phyloP scores from a whole-genome alignment of 371 early-diverging fungal species.

The Dinochytrium kinnereticum region DNA sequence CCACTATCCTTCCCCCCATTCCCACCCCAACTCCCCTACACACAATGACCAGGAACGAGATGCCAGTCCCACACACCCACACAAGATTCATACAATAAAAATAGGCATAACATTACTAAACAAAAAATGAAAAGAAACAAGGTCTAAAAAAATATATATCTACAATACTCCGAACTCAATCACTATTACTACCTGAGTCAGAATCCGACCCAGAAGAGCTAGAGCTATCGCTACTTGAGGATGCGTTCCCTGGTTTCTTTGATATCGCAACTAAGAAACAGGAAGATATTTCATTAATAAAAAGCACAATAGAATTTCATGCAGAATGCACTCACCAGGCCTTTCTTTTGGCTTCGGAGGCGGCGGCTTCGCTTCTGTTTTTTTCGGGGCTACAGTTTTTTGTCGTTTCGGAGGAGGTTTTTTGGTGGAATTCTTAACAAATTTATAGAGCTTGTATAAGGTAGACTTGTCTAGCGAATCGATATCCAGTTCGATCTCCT shows the following conservation, averaged over 20 bases:
- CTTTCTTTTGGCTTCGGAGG: constrained; percentile 10
- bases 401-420: constrained; percentile 13
- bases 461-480: constrained; percentile 85
- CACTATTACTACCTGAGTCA: constrained; percentile 38
- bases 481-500: constrained; percentile 95
- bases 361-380: constrained; percentile 1
- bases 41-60: not conserved
- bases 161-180: constrained; percentile 15
- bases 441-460: constrained; percentile 82
- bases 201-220: constrained; percentile 35
- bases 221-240: constrained; percentile 29
- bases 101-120: constrained; percentile 5
- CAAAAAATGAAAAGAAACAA: not conserved
- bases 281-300: not conserved
- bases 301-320: too few species aligned
- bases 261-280: not conserved
- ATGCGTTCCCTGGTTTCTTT: constrained; percentile 2
- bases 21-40: too few species aligned
- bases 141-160: not conserved
- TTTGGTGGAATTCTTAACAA: constrained; percentile 58
- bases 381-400: constrained; percentile 11
- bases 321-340: not conserved
- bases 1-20: too few species aligned
- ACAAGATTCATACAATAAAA: not conserved
- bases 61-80: not conserved